These are phyloP conservation scores for Termitomyces sp. DNA, from an alignment of 768 basidiomycete genomes.

Conservation along the genomic window DNA sequence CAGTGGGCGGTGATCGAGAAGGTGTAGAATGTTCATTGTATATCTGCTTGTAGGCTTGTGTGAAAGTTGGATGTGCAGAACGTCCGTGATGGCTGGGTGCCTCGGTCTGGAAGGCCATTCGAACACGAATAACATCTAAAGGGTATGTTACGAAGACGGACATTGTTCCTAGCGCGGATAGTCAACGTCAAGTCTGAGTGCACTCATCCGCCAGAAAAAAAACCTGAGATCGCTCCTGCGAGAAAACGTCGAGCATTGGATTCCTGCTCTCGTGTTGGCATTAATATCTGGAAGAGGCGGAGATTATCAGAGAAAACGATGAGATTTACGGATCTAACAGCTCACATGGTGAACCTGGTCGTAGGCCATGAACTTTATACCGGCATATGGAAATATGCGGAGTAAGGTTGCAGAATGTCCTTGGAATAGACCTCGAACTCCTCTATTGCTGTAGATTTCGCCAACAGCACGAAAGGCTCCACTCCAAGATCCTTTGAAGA, in stretches of 20 bases:
- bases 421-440: slow-evolving; percentile 81
- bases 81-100: slow-evolving; percentile 17
- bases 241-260: slow-evolving; percentile 76
- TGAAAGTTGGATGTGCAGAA: slow-evolving; percentile 41
- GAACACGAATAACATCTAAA: slow-evolving; percentile 90
- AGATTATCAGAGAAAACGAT: not conserved
- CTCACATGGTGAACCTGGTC: slow-evolving; percentile 78
- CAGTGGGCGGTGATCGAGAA: slow-evolving; percentile 16
- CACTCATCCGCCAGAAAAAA: slow-evolving; percentile 13
- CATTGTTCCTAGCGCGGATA: slow-evolving; percentile 51
- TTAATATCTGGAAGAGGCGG: slow-evolving; percentile 52
- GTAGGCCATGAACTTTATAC: slow-evolving; percentile 95
- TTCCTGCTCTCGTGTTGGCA: slow-evolving; percentile 76
- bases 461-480: slow-evolving; percentile 76
- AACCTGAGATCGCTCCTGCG: slow-evolving; percentile 87
- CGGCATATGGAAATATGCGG: slow-evolving; percentile 95
- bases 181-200: not conserved
- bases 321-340: not conserved
- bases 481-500: slow-evolving; percentile 71
- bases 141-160: slow-evolving; percentile 95
- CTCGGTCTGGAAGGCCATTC: slow-evolving; percentile 83
- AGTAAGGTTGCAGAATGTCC: slow-evolving; percentile 94
- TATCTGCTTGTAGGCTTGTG: slow-evolving; percentile 54
- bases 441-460: slow-evolving; percentile 63
- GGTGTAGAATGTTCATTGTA: slow-evolving; percentile 55